A percentile compares a stretch with the other conserved stretches of the same genome.
Evolutionary conservation across 179 eudicot species (phyloP).

Genomic region (Silene noctiflora): DNA sequence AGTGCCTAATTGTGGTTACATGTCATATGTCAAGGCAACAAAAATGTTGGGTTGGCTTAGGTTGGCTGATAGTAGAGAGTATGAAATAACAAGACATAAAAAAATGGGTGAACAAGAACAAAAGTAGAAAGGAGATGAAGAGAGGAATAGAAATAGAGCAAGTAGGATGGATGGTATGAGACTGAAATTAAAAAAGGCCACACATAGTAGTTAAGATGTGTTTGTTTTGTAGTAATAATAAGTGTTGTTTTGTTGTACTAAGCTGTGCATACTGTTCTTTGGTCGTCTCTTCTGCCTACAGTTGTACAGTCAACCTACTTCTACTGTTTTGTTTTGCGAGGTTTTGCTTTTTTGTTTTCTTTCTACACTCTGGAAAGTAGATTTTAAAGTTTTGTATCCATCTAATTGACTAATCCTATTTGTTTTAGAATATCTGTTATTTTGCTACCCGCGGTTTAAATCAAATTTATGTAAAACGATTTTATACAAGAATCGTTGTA

Average conservation of each 20-base stretch:
- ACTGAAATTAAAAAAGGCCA: not conserved
- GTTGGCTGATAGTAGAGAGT: constrained; percentile 13
- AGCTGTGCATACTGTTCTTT: constrained; percentile 27
- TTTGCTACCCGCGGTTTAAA: too few species aligned
- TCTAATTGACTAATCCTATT: not conserved
- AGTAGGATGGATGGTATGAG: not conserved
- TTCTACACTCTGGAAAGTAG: constrained; percentile 21
- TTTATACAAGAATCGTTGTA: too few species aligned
- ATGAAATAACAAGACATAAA: constrained; percentile 5
- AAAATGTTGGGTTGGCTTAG: not conserved
- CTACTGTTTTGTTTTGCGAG: constrained; percentile 5
- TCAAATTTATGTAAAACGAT: too few species aligned
- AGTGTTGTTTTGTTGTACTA: constrained; percentile 9
- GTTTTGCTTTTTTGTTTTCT: not conserved
- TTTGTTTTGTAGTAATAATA: constrained; percentile 12
- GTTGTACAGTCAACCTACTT: constrained; percentile 28
- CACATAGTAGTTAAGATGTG: not conserved
- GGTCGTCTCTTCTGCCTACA: constrained; percentile 31
- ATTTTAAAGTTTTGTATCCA: constrained; percentile 5
- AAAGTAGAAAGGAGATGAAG: not conserved
- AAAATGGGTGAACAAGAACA: not conserved
- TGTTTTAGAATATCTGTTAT: too few species aligned
- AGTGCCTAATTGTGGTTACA: too few species aligned
- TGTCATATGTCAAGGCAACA: not conserved
- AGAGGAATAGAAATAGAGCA: not conserved